A percentile compares a stretch with the other conserved stretches of the same genome.
phyloP scores from a whole-genome alignment of 148 eudicot species.

The Simmondsia chinensis region DNA sequence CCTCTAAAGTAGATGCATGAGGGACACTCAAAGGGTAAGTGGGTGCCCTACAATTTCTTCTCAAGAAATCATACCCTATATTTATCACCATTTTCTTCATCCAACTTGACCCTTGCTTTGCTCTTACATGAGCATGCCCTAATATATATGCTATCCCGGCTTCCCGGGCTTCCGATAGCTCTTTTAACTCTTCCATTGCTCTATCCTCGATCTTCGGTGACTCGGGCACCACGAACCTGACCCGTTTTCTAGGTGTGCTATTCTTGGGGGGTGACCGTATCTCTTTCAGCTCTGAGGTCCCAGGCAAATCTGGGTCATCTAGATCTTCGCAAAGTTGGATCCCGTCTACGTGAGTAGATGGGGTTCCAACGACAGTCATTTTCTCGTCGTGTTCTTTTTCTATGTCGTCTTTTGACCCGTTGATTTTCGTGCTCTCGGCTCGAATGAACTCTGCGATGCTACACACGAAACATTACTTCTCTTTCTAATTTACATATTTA shows the following conservation, averaged over 20 bases:
- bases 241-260: slow-evolving; percentile 41
- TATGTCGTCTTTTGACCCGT: slow-evolving; percentile 9
- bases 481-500: no score
- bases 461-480: slow-evolving; percentile 66
- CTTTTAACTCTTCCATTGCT: slow-evolving; percentile 54
- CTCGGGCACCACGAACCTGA: slow-evolving; percentile 69
- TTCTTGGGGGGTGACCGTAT: slow-evolving; percentile 26
- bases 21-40: slow-evolving; percentile 28
- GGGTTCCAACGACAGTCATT: slow-evolving; percentile 77
- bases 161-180: slow-evolving; percentile 22
- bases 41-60: slow-evolving; percentile 31
- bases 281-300: slow-evolving; percentile 41
- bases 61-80: slow-evolving; percentile 26
- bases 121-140: slow-evolving; percentile 27
- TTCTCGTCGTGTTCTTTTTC: slow-evolving; percentile 31
- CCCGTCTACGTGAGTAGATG: slow-evolving; percentile 43
- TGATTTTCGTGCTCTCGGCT: slow-evolving; percentile 19
- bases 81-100: slow-evolving; percentile 26
- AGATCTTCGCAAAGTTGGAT: slow-evolving; percentile 31
- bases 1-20: slow-evolving; percentile 30
- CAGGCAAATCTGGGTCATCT: slow-evolving; percentile 11
- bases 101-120: slow-evolving; percentile 16
- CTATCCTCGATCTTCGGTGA: slow-evolving; percentile 41
- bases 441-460: slow-evolving; percentile 82
- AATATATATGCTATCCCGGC: slow-evolving; percentile 33